Evolutionary conservation across 495 filamentous ascomycete species (phyloP).

Genomic region (Glarea lozoyensis): DNA sequence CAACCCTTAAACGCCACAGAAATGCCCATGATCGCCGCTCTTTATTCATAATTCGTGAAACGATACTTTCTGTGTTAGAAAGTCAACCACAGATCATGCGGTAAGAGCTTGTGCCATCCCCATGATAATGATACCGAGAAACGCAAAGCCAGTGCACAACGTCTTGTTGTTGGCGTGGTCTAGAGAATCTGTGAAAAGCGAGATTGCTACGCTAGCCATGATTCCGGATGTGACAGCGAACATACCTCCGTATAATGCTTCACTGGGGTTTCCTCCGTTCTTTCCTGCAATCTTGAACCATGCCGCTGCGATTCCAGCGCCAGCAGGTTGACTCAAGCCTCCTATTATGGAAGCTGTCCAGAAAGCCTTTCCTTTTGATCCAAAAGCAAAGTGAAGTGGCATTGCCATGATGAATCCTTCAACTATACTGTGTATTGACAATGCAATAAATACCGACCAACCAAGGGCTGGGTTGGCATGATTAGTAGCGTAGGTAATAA

Average conservation of each 20-base stretch:
- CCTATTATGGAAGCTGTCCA: conserved; percentile 76
- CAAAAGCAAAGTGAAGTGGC: conserved; percentile 80
- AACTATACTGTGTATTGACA: conserved; percentile 96
- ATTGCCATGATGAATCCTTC: conserved; percentile 94
- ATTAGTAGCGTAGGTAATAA: conserved; percentile 97
- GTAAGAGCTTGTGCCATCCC: conserved; percentile 82
- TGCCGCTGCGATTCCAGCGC: conserved; percentile 72
- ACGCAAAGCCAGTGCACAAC: conserved; percentile 76
- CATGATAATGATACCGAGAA: conserved; percentile 83
- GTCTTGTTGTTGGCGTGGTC: conserved; percentile 69
- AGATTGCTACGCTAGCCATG: conserved; percentile 86
- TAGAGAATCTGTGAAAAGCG: conserved; percentile 81
- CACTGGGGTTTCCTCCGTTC: conserved; percentile 39
- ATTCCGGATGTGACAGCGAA: conserved; percentile 89
- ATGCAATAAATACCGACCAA: conserved; percentile 83
- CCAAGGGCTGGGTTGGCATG: conserved; percentile 85
- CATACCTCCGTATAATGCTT: conserved; percentile 75
- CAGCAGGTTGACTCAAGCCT: conserved; percentile 77
- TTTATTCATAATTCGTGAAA: neutral
- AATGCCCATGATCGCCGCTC: too few relatives aligned
- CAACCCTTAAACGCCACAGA: too few relatives aligned
- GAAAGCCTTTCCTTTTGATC: conserved; percentile 68
- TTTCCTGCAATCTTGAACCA: conserved; percentile 63
- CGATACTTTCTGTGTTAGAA: too few relatives aligned
- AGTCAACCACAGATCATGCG: too few relatives aligned